Percentiles rank a stretch among this genome's conserved stretches.
These are phyloP conservation scores for Botrytis pseudocinerea DNA, from an alignment of 2,329 filamentous ascomycete genomes.

Conservation along the genomic window DNA sequence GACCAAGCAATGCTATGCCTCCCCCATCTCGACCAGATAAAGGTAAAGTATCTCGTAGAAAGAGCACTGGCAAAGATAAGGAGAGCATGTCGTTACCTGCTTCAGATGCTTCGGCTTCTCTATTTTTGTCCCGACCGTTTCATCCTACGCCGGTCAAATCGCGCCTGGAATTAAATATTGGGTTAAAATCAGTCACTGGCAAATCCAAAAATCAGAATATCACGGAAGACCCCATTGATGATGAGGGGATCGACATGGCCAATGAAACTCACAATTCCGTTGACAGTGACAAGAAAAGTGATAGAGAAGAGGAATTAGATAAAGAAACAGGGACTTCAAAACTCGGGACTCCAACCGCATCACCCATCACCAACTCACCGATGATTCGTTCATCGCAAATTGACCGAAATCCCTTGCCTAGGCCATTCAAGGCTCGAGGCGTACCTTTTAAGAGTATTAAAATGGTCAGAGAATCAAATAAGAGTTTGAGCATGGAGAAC, in stretches of 20 bases:
- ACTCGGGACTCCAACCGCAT: neutral
- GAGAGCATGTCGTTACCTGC: neutral
- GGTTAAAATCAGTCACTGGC: neutral
- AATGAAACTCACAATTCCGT: fast-evolving
- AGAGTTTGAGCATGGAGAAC: no score
- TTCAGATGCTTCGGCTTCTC: neutral
- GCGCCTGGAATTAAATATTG: neutral
- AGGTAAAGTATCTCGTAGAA: neutral
- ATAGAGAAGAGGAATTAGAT: neutral
- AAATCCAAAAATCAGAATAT: neutral
- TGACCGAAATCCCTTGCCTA: no score
- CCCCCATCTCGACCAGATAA: neutral
- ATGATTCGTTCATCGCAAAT: neutral
- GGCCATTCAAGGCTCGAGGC: neutral
- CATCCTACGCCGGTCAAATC: no score
- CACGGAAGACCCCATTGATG: no score
- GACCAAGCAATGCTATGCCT: neutral
- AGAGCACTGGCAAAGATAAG: neutral
- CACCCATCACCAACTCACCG: neutral
- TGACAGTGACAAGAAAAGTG: neutral
- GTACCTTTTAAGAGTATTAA: neutral
- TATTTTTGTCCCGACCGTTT: neutral
- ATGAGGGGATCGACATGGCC: neutral
- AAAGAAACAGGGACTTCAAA: neutral
- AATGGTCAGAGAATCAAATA: neutral